Percentiles rank a stretch among this genome's conserved stretches.
Evolutionary conservation across 2,329 filamentous ascomycete genomes (phyloP).

Genomic region (Arthroderma uncinatum): DNA sequence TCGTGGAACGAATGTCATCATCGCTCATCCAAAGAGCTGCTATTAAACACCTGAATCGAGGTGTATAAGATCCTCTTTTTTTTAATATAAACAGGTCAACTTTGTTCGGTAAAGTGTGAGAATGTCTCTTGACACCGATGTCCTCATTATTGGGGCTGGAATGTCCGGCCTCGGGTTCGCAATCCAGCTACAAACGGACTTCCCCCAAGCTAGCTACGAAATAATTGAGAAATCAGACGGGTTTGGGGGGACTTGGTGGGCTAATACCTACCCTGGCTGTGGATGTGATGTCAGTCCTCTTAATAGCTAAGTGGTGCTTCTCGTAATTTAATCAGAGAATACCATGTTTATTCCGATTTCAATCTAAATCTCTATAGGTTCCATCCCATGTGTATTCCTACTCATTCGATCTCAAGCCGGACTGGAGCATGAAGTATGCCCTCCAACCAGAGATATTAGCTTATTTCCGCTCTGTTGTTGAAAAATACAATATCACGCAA

Average conservation of each 20-base stretch:
- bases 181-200: slow-evolving; percentile 35
- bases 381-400: slow-evolving; percentile 34
- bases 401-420: slow-evolving; percentile 33
- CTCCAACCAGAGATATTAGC: slow-evolving; percentile 29
- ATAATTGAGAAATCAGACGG: slow-evolving; percentile 36
- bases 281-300: slow-evolving; percentile 26
- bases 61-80: background rate
- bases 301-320: background rate
- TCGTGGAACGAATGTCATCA: background rate
- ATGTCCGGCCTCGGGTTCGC: slow-evolving; percentile 39
- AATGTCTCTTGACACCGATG: slow-evolving; percentile 34
- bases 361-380: slow-evolving; percentile 14
- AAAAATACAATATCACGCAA: slow-evolving; percentile 16
- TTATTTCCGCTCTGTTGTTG: slow-evolving; percentile 18
- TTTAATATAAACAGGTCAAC: background rate
- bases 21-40: no score
- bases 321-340: background rate
- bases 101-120: background rate
- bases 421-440: slow-evolving; percentile 30
- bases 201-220: slow-evolving; percentile 30
- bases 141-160: slow-evolving; percentile 43
- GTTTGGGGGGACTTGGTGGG: slow-evolving; percentile 29
- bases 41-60: background rate
- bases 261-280: slow-evolving; percentile 29
- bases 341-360: background rate